A percentile compares a stretch with the other conserved stretches of the same genome.
Conservation (phyloP, 2,329 filamentous ascomycete genomes). For the Proliferodiscus dingleyae region DNA sequence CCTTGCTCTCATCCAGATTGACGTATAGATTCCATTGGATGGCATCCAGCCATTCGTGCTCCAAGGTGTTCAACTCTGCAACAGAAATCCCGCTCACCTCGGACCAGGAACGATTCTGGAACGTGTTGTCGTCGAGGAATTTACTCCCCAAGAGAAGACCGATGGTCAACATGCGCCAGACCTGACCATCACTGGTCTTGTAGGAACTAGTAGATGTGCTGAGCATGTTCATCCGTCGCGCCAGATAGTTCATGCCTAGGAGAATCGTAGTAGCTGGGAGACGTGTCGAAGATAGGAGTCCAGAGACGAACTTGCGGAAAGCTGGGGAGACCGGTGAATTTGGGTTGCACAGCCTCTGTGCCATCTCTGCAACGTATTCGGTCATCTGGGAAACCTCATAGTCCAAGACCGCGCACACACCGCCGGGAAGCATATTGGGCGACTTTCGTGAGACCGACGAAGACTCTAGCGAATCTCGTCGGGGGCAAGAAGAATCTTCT, state of each 20-base stretch:
- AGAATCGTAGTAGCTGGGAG: conserved; percentile 69
- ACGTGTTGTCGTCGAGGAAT: conserved; percentile 74
- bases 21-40: conserved; percentile 67
- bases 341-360: conserved; percentile 62
- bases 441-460: conserved; percentile 21
- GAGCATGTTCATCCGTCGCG: conserved; percentile 57
- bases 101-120: conserved; percentile 73
- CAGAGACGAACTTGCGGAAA: conserved; percentile 70
- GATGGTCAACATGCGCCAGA: conserved; percentile 66
- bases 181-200: conserved; percentile 47
- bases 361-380: conserved; percentile 70
- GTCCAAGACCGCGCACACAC: conserved; percentile 68
- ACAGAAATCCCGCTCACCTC: conserved; percentile 71
- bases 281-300: conserved; percentile 66
- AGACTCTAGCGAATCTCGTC: conserved; percentile 29
- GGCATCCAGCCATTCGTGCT: conserved; percentile 63
- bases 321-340: conserved; percentile 53
- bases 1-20: conserved; percentile 57
- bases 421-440: conserved; percentile 42
- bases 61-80: conserved; percentile 60
- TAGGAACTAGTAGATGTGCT: conserved; percentile 36
- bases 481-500: conserved; percentile 26
- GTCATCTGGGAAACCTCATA: conserved; percentile 77
- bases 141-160: conserved; percentile 68
- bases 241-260: conserved; percentile 65